phyloP scores from a whole-genome alignment of 139 green algal species.

The Desmodesmus armatus region DNA sequence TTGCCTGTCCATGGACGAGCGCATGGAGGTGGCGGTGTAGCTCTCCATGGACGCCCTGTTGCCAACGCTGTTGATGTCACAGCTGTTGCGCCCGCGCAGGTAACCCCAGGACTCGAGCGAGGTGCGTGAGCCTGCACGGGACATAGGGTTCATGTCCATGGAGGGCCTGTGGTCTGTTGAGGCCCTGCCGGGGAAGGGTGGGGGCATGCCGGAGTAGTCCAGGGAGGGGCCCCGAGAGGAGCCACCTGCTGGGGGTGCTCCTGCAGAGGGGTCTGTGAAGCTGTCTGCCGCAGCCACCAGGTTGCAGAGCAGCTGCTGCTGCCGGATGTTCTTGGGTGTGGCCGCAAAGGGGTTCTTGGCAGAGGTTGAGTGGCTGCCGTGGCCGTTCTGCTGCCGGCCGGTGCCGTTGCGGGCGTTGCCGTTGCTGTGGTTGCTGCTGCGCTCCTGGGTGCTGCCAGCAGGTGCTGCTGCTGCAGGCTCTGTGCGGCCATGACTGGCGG shows the following conservation, averaged over 20 bases:
- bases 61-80: not conserved
- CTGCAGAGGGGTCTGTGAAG: constrained; percentile 16
- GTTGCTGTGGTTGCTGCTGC: constrained; percentile 7
- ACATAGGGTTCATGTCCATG: constrained; percentile 11
- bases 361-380: not conserved
- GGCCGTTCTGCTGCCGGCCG: not conserved
- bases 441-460: not conserved
- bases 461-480: not conserved
- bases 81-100: no score
- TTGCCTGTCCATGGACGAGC: not conserved
- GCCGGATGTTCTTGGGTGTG: constrained; percentile 31
- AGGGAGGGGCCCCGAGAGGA: not conserved
- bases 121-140: not conserved
- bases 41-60: not conserved
- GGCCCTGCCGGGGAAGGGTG: not conserved
- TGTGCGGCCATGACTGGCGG: not conserved
- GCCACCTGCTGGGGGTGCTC: not conserved
- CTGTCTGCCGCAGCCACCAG: constrained; percentile 38
- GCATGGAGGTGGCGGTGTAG: not conserved
- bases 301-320: constrained; percentile 43
- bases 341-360: constrained; percentile 41
- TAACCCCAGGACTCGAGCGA: constrained; percentile 15
- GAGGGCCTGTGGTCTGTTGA: not conserved
- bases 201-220: not conserved
- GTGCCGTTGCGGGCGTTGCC: not conserved